These are phyloP conservation scores for Excoecaria cochinchinensis DNA, from an alignment of 345 rosid genomes.

Conservation along the genomic window DNA sequence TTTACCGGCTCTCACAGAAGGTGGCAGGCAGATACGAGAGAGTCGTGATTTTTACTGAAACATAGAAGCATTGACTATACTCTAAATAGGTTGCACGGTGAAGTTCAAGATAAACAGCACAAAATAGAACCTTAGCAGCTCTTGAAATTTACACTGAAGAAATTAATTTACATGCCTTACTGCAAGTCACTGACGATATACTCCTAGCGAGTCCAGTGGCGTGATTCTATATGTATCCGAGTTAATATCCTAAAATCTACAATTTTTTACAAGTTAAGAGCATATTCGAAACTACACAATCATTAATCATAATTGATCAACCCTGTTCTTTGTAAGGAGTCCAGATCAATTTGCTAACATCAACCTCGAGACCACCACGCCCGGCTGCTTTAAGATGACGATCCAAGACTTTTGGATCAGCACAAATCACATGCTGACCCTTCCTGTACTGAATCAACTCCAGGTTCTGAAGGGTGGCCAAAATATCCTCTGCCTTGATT, in stretches of 20 bases:
- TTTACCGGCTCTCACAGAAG: no score
- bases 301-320: slow-evolving; percentile 19
- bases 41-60: no score
- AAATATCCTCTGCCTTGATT: slow-evolving; percentile 90
- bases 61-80: no score
- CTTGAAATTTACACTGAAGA: no score
- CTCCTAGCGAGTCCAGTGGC: background rate
- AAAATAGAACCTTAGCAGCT: background rate
- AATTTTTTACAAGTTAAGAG: slow-evolving; percentile 21
- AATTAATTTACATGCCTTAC: background rate
- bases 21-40: no score
- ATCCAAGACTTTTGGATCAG: slow-evolving; percentile 94
- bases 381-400: slow-evolving; percentile 99
- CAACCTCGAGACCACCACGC: slow-evolving; percentile 94
- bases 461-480: slow-evolving; percentile 90
- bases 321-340: slow-evolving; percentile 97
- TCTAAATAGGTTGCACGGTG: no score
- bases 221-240: background rate
- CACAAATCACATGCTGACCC: slow-evolving; percentile 98
- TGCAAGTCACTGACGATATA: background rate
- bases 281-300: background rate
- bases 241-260: slow-evolving; percentile 18
- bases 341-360: slow-evolving; percentile 96
- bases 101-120: no score
- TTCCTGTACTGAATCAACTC: slow-evolving; percentile 97